Evolutionary conservation across 176 grass and related monocot species (phyloP).

Genomic region (Aegilops sharonensis): DNA sequence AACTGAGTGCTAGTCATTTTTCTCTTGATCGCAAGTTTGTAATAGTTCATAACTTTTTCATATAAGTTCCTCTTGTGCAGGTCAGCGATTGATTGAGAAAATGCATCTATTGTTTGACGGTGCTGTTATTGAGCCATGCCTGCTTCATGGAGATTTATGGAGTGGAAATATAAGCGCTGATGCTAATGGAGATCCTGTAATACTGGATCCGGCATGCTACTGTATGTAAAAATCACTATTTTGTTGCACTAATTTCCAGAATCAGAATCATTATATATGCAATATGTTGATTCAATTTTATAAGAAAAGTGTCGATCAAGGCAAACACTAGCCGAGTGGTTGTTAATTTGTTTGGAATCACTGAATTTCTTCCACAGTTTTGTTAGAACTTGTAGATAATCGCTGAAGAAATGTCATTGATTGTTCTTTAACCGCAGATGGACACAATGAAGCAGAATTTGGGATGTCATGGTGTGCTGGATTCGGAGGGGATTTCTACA

Average conservation of each 20-base stretch:
- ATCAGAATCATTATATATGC: not conserved
- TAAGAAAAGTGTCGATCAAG: not conserved
- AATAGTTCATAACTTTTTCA: not conserved
- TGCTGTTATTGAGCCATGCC: constrained; percentile 66
- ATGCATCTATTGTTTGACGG: constrained; percentile 71
- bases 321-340: not conserved
- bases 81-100: constrained; percentile 65
- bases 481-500: constrained; percentile 80
- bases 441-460: constrained; percentile 92
- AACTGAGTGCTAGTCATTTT: not conserved
- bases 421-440: constrained; percentile 54
- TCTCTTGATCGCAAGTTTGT: not conserved
- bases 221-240: constrained; percentile 48
- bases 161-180: constrained; percentile 93
- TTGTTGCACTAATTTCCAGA: not conserved
- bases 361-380: not conserved
- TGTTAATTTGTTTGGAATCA: not conserved
- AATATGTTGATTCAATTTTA: not conserved
- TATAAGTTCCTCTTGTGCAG: constrained; percentile 31
- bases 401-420: not conserved
- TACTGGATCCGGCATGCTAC: constrained; percentile 96
- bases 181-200: constrained; percentile 72
- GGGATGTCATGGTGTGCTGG: constrained; percentile 99
- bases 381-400: not conserved
- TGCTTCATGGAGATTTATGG: constrained; percentile 96